These are phyloP conservation scores for Aspergillus affinis DNA, from an alignment of 495 filamentous ascomycete species.

Conservation along the genomic window DNA sequence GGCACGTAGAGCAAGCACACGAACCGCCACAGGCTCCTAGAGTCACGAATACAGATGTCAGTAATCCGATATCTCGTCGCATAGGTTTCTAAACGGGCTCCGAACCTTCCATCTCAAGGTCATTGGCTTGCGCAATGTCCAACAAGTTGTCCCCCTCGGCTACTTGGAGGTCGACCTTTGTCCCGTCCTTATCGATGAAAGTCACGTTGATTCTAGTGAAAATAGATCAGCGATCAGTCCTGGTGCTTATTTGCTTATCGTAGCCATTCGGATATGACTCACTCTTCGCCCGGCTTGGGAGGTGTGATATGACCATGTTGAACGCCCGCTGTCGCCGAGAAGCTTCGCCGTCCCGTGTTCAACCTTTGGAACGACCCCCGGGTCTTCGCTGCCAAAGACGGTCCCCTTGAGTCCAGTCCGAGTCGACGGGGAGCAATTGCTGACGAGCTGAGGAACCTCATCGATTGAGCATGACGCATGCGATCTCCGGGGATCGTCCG, in stretches of 20 bases:
- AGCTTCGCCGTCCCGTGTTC: conserved; percentile 48
- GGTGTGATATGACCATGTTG: conserved; percentile 77
- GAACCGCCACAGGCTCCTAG: conserved; percentile 89
- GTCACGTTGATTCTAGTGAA: conserved; percentile 73
- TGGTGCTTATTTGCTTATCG: background rate
- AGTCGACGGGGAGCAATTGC: conserved; percentile 15
- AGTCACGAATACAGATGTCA: background rate
- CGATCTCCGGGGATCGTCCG: conserved; percentile 28
- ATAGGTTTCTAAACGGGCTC: background rate
- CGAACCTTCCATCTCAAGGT: conserved; percentile 93
- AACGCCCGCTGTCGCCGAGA: conserved; percentile 61
- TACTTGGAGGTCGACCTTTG: conserved; percentile 72
- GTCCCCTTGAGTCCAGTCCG: conserved; percentile 5
- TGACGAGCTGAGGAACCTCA: conserved; percentile 33
- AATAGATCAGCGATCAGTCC: background rate
- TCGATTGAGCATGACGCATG: conserved; percentile 32
- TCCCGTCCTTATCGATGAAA: conserved; percentile 92
- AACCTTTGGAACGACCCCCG: conserved; percentile 26
- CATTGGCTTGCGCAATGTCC: conserved; percentile 91
- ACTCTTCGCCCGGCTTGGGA: conserved; percentile 95
- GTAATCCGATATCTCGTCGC: background rate
- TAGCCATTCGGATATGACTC: conserved; percentile 28
- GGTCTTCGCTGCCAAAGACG: conserved; percentile 2
- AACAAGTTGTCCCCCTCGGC: conserved; percentile 85
- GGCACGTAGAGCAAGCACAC: conserved; percentile 96